Evolutionary conservation across 352 stramenopile genomes (phyloP).

Genomic region (Chrysophaeum taylorii): DNA sequence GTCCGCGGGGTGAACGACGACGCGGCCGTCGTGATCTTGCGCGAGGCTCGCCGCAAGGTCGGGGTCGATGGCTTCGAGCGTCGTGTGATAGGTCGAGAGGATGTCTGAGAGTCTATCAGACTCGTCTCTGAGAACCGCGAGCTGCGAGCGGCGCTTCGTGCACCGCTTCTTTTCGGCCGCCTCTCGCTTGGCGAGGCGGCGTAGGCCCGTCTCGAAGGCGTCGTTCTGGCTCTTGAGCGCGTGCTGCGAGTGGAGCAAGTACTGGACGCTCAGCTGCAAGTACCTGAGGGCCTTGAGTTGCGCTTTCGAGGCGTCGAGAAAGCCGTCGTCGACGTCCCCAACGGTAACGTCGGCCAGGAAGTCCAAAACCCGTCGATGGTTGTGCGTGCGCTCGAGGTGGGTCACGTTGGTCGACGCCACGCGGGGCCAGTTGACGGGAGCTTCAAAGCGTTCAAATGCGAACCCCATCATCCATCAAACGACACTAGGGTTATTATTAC

Average conservation of each 20-base stretch:
- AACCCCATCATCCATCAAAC: not conserved
- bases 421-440: slow-evolving; percentile 4
- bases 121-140: not conserved
- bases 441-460: not conserved
- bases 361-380: too few species aligned
- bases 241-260: slow-evolving; percentile 6
- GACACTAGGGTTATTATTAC: too few species aligned
- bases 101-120: not conserved
- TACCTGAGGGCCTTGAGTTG: not conserved
- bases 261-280: not conserved
- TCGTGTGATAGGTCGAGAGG: not conserved
- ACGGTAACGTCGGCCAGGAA: slow-evolving; percentile 3
- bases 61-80: not conserved
- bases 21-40: not conserved
- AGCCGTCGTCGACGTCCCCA: slow-evolving; percentile 1
- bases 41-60: not conserved
- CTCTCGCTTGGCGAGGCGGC: not conserved
- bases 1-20: not conserved
- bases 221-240: not conserved
- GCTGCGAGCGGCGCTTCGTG: not conserved
- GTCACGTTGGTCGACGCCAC: not conserved
- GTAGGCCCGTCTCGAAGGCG: not conserved
- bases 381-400: not conserved
- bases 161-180: not conserved
- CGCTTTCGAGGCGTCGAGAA: not conserved